Evolutionary conservation across 805 yeast genomes (phyloP), one percentile per base, ranked within the genome.

Genomic region (Spencermartinsiella europaea): DNA sequence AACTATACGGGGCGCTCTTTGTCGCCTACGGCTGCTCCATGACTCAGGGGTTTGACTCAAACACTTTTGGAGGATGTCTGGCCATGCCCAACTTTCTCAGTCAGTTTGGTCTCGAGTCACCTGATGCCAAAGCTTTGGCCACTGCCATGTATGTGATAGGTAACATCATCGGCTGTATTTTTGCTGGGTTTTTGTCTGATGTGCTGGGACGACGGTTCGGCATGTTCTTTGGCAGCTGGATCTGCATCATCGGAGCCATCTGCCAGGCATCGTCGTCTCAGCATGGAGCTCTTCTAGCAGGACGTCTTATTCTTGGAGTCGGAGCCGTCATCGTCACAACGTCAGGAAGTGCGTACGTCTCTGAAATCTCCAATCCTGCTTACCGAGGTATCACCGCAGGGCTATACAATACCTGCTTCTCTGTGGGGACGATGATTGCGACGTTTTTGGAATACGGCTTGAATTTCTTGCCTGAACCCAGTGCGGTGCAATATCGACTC

Each of bases 301-400:
- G 54, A 4, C 17, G 54, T 21, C 44, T 50, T 41, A 28, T 50
- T 10, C 28, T 50, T 3, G 54, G 54, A 5, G 45, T 48, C 27
- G 54, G 54, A n/a, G 34, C 42, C n/a, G 39, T 34, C 21, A 21
- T 50, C 5, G 46, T 46, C 15, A 34, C 14, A 2, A 19, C 52
- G 5, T 45, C 54, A 4, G 52, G 47, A 4, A 48, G 49, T 2
- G 21, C 47, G 14, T 50, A 50, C 34, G 49, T 48, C 19, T 50
- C 47, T 12, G 51, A 52, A 17, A 36, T 50, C 19, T 38, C 55
- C 21, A 50, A 49, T 35, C 53, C 53, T 27, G 46, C 52, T 14
- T 47, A 47, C 31, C 40, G 54, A 44, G 56, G 56, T 27, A 49
- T 49, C 8, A 17, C 53, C 15, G 46, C 58, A 14, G 58, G 51